Evolutionary conservation across 116 monocot genomes (phyloP), one percentile per base, ranked within the genome.

Genomic region (Dioscorea cayenensis): DNA sequence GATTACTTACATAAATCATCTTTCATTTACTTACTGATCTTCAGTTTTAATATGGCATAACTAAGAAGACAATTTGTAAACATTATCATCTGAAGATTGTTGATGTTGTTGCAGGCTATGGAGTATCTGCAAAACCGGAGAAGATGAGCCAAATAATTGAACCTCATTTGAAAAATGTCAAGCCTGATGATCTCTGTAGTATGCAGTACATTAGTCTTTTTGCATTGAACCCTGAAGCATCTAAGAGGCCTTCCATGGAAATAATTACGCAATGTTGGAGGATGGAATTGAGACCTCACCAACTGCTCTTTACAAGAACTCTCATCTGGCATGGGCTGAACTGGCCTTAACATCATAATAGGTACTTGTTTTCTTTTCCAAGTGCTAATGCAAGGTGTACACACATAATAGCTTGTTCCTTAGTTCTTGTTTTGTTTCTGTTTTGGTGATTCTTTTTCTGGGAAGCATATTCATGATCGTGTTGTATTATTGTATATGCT

Each of bases 201-300:
- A 65, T 89, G 91, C 67, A 74, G 71, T 73, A 89, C 83, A 17
- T 91, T 35, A 79, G 80, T 64, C 84, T 91, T 3, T 94, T n/a
- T n/a, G 89, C 77, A 67, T 88, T 27, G 88, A 91, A 29, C 80
- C 81, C n/a, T 16, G 84, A 99, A 28, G 83, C 86, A 17, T 65
- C 81, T 0, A 90, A 80, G 86, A 82, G 93, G 65, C 90, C 97
- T 29, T 86, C 97, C 0, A 97, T 93, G 97, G 79, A 84, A 64
- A 79, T 79, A 66, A 76, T 97, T 66, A 68, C 84, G 76, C 85
- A 20, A 88, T 97, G 80, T 64, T 97, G 75, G 97, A 93, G 77
- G 84, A 75, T 49, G 90, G 90, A 25, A 85, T 97, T 14, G 90
- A 97, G 74, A 83, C 84, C 18, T 88, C 92, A 4, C 63, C 86